Conservation (phyloP, 176 grass and related monocot species). For the Lolium rigidum region DNA sequence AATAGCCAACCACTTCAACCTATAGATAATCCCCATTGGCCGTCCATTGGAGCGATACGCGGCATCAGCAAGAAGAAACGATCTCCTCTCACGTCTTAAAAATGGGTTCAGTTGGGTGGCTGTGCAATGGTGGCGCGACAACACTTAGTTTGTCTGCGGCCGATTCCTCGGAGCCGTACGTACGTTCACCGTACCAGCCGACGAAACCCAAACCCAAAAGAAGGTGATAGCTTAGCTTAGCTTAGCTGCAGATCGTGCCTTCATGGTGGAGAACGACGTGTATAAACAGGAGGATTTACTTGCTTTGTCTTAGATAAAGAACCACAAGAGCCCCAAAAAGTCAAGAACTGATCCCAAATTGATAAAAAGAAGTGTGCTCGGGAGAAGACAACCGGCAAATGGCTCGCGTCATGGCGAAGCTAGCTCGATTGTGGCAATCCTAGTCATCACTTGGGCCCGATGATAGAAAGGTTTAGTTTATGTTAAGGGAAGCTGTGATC, state of each 20-base stretch:
- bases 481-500: not conserved
- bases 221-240: not conserved
- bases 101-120: conserved; percentile 23
- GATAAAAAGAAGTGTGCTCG: conserved; percentile 26
- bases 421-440: conserved; percentile 6
- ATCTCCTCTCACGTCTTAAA: not conserved
- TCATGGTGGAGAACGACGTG: not conserved
- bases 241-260: not conserved
- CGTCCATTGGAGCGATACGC: conserved; percentile 8
- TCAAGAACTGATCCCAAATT: conserved; percentile 23
- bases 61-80: not conserved
- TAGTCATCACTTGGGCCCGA: conserved; percentile 33
- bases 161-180: conserved; percentile 43
- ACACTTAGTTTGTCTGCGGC: not conserved
- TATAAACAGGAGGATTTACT: not conserved
- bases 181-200: conserved; percentile 41
- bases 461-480: not conserved
- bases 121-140: conserved; percentile 50
- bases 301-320: conserved; percentile 35
- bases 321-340: not conserved
- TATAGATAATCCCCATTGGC: conserved; percentile 29
- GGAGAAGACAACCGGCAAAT: conserved; percentile 48
- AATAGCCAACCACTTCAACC: conserved; percentile 24
- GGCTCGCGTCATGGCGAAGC: conserved; percentile 43
- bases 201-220: not conserved